A percentile compares a stretch with the other conserved stretches of the same genome.
Conservation (phyloP, 2,329 filamentous ascomycete genomes). For the Cadophora luteo-olivacea region DNA sequence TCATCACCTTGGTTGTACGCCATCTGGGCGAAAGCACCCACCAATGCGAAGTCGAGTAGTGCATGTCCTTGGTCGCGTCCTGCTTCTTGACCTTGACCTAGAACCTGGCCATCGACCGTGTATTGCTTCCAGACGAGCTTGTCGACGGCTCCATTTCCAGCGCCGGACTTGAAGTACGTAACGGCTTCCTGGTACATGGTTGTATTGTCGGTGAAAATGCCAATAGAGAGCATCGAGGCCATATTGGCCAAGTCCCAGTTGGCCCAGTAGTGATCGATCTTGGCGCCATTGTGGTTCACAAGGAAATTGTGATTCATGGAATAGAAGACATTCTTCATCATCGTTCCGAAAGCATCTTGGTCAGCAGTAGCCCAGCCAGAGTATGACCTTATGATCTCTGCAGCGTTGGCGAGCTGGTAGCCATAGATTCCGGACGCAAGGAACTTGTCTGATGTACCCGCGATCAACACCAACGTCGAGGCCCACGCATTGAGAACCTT, state of each 20-base stretch:
- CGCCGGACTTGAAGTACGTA: conserved; percentile 50
- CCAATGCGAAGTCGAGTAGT: conserved; percentile 48
- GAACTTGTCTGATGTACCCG: conserved; percentile 47
- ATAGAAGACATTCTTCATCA: conserved; percentile 49
- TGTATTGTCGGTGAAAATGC: conserved; percentile 50
- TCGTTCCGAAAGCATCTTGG: conserved; percentile 38
- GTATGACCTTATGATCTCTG: conserved; percentile 50
- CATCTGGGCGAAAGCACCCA: conserved; percentile 51
- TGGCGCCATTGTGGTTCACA: conserved; percentile 46
- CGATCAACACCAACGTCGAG: conserved; percentile 44
- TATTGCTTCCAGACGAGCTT: conserved; percentile 45
- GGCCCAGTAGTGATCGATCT: conserved; percentile 45
- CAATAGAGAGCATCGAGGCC: conserved; percentile 50
- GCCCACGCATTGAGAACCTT: conserved; percentile 49
- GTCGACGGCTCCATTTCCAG: conserved; percentile 48
- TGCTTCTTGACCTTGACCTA: conserved; percentile 51
- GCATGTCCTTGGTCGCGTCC: conserved; percentile 55
- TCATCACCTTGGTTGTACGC: conserved; percentile 52
- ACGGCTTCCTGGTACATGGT: conserved; percentile 50
- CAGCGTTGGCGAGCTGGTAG: conserved; percentile 55
- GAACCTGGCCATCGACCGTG: conserved; percentile 40
- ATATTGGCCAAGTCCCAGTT: conserved; percentile 54
- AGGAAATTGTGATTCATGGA: conserved; percentile 49
- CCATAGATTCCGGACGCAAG: conserved; percentile 53
- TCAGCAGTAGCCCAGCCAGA: conserved; percentile 42